Evolutionary conservation across 306 rosid genomes (phyloP).

Genomic region (Rubus idaeus): DNA sequence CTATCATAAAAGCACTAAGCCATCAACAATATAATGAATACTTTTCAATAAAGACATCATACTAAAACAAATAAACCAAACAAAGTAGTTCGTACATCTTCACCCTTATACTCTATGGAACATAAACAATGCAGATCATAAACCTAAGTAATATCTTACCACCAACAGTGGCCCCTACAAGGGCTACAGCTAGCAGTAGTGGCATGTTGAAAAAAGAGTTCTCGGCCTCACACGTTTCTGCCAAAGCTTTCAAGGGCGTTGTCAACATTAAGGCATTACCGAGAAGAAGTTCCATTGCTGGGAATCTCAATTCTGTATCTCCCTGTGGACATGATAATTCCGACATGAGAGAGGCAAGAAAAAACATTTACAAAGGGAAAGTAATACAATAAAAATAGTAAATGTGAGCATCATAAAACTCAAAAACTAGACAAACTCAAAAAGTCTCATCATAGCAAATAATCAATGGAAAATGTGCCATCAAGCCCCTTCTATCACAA

Average conservation of each 20-base stretch:
- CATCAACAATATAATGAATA: constrained; percentile 6
- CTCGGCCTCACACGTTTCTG: constrained; percentile 85
- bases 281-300: constrained; percentile 46
- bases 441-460: neutral
- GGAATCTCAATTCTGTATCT: constrained; percentile 38
- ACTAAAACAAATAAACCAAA: neutral
- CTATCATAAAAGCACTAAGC: constrained; percentile 34
- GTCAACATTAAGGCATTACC: constrained; percentile 61
- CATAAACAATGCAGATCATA: constrained; percentile 14
- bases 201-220: constrained; percentile 79
- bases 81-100: neutral
- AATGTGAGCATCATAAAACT: neutral
- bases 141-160: constrained; percentile 50
- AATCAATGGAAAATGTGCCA: neutral
- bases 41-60: neutral
- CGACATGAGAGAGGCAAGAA: neutral
- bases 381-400: neutral
- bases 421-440: neutral
- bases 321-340: constrained; percentile 44
- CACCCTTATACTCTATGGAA: neutral
- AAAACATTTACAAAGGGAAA: neutral
- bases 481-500: neutral
- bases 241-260: constrained; percentile 67
- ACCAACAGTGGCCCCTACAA: constrained; percentile 96
- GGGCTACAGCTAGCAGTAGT: constrained; percentile 74